Evolutionary conservation across 345 rosid species (phyloP).

Genomic region (Corchorus capsularis): DNA sequence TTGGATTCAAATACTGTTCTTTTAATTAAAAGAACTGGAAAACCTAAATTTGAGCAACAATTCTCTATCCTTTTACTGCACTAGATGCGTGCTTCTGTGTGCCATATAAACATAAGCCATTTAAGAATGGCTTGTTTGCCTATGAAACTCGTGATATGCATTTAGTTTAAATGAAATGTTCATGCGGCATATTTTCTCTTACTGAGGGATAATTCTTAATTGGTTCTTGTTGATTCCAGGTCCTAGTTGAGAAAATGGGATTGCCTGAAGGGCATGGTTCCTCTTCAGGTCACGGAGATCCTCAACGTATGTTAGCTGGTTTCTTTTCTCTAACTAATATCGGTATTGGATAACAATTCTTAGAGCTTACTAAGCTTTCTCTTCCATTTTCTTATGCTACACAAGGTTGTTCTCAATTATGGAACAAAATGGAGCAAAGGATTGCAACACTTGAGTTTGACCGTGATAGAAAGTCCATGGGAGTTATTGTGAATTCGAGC

Average conservation of each 20-base stretch:
- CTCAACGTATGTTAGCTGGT: conserved; percentile 48
- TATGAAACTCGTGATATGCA: neutral
- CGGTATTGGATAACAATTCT: neutral
- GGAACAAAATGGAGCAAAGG: conserved; percentile 73
- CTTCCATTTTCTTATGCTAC: neutral
- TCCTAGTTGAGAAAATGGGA: conserved; percentile 96
- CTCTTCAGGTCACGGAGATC: conserved; percentile 42
- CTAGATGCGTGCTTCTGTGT: neutral
- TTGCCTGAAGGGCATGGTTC: conserved; percentile 56
- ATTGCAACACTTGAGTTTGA: conserved; percentile 97
- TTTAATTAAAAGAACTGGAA: neutral
- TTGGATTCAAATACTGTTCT: no score
- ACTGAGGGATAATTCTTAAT: neutral
- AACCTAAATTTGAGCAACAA: neutral
- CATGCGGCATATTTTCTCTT: conserved; percentile 8
- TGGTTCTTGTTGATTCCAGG: conserved; percentile 45
- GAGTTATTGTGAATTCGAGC: conserved; percentile 86
- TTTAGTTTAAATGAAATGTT: neutral
- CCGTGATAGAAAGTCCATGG: conserved; percentile 94
- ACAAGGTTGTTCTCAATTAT: conserved; percentile 66
- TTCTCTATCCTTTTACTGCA: conserved; percentile 6
- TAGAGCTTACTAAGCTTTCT: neutral
- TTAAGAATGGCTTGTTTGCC: conserved; percentile 11
- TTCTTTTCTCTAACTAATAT: neutral
- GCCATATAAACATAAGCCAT: neutral